A percentile compares a stretch with the other conserved stretches of the same genome.
These are phyloP conservation scores for Neohortaea acidophila DNA, from an alignment of 495 filamentous ascomycete species.

Conservation along the genomic window DNA sequence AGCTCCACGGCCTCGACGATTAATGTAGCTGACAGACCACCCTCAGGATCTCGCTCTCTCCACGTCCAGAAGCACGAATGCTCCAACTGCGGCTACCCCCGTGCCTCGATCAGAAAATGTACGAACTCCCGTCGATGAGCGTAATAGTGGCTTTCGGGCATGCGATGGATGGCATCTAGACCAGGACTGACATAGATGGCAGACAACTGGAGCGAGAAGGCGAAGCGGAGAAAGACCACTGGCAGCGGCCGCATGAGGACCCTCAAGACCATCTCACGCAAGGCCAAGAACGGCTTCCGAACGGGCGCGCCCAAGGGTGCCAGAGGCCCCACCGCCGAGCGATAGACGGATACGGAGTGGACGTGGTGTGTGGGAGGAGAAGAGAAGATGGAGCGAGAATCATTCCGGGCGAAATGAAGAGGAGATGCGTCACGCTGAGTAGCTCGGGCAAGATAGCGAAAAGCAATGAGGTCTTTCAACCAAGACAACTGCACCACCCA, in stretches of 20 bases:
- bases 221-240: slow-evolving; percentile 98
- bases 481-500: no score
- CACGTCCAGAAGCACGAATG: slow-evolving; percentile 99
- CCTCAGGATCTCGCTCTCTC: slow-evolving; percentile 75
- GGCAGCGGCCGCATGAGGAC: slow-evolving; percentile 86
- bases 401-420: background rate
- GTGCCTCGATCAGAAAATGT: slow-evolving; percentile 96
- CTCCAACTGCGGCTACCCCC: slow-evolving; percentile 91
- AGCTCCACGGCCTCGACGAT: slow-evolving; percentile 1
- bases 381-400: background rate
- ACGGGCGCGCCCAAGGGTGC: slow-evolving; percentile 74
- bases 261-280: slow-evolving; percentile 75
- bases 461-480: no score
- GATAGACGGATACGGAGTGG: background rate
- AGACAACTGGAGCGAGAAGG: slow-evolving; percentile 99
- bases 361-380: background rate
- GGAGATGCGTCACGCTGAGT: background rate
- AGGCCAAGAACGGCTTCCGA: slow-evolving; percentile 95
- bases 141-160: slow-evolving; percentile 17
- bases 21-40: slow-evolving; percentile 20
- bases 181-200: slow-evolving; percentile 11
- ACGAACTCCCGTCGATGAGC: no score
- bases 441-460: background rate
- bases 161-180: background rate
- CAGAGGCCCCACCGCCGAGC: slow-evolving; percentile 39